These are phyloP conservation scores for Backusella morwellensis DNA, from an alignment of 192 early-diverging fungal species.

Conservation along the genomic window DNA sequence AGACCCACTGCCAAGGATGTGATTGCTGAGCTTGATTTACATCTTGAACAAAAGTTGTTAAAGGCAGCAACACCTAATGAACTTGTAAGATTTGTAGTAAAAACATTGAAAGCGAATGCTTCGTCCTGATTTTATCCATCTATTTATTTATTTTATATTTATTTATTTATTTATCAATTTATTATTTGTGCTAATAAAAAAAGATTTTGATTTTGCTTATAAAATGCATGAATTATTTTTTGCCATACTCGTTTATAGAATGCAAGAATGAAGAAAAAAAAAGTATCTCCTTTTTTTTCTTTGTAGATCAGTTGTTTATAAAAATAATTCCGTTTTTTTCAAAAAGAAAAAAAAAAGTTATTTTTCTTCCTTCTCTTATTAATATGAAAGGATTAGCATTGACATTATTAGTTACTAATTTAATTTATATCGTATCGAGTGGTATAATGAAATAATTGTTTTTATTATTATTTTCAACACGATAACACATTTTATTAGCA, in stretches of 20 bases:
- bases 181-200: background rate
- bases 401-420: background rate
- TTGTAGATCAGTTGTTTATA: background rate
- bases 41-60: constrained; percentile 27
- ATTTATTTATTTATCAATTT: background rate
- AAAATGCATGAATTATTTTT: background rate
- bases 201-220: background rate
- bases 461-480: background rate
- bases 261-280: background rate
- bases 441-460: background rate
- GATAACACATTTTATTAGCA: background rate
- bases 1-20: constrained; percentile 33
- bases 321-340: background rate
- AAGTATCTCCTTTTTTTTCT: background rate
- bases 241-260: background rate
- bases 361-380: background rate
- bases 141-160: background rate
- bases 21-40: constrained; percentile 28
- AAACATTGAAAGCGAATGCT: background rate
- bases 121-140: background rate
- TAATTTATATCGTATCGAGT: background rate
- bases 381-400: background rate
- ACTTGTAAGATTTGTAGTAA: constrained; percentile 21
- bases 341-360: background rate
- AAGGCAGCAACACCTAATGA: constrained; percentile 19